Conservation (phyloP, 768 basidiomycete species). For the Hemileccinum impolitum region DNA sequence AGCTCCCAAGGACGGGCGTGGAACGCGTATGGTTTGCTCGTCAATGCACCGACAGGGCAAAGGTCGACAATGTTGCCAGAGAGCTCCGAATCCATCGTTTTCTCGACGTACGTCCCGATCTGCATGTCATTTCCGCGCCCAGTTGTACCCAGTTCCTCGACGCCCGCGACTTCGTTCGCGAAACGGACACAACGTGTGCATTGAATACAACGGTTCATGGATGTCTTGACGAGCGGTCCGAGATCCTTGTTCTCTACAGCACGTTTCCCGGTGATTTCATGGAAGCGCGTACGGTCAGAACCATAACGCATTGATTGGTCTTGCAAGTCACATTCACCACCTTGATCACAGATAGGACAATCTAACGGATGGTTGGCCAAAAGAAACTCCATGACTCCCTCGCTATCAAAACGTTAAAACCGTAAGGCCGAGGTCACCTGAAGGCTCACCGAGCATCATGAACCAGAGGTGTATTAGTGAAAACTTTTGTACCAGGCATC, state of each 20-base stretch:
- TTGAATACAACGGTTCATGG: constrained; percentile 99
- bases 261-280: constrained; percentile 97
- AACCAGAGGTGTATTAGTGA: constrained; percentile 87
- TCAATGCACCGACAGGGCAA: constrained; percentile 97
- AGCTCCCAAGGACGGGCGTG: constrained; percentile 97
- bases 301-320: constrained; percentile 99
- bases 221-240: constrained; percentile 96
- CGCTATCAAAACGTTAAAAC: constrained; percentile 43
- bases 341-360: constrained; percentile 98
- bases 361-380: constrained; percentile 97
- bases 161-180: constrained; percentile 98
- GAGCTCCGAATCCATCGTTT: constrained; percentile 95
- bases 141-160: constrained; percentile 95
- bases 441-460: constrained; percentile 72
- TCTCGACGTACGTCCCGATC: constrained; percentile 98
- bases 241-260: constrained; percentile 98
- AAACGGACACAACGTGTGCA: constrained; percentile 99
- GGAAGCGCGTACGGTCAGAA: constrained; percentile 95
- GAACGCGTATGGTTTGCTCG: constrained; percentile 98
- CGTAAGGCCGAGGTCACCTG: background rate
- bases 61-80: constrained; percentile 97
- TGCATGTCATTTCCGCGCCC: constrained; percentile 98
- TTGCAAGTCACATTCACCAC: constrained; percentile 97
- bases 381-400: constrained; percentile 99
- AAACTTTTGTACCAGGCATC: constrained; percentile 90